Evolutionary conservation across 805 yeast species (phyloP).

Genomic region (Starmerella geochares): DNA sequence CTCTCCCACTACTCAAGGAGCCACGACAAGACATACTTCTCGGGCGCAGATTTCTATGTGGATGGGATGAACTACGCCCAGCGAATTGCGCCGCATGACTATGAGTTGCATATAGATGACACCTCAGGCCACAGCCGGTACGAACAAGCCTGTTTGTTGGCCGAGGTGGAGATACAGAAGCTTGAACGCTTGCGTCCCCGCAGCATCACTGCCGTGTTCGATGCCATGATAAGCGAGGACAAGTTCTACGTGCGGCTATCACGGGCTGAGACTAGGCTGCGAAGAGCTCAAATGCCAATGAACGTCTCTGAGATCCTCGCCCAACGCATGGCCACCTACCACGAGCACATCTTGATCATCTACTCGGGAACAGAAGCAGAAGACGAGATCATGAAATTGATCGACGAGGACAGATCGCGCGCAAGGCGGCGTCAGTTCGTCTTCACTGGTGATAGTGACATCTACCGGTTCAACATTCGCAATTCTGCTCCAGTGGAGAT

Average conservation of each 20-base stretch:
- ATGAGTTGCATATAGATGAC: not conserved
- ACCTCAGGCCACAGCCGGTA: not conserved
- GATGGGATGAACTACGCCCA: constrained; percentile 9
- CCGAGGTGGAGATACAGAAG: not conserved
- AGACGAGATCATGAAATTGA: constrained; percentile 13
- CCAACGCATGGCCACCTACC: not conserved
- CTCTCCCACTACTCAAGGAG: not conserved
- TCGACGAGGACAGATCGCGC: constrained; percentile 6
- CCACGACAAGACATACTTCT: not conserved
- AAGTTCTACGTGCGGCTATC: constrained; percentile 6
- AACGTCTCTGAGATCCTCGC: not conserved
- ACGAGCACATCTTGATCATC: not conserved
- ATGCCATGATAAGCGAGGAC: constrained; percentile 7
- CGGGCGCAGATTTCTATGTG: constrained; percentile 2
- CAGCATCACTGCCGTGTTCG: constrained; percentile 3
- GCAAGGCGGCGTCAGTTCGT: constrained; percentile 10
- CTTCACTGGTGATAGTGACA: constrained; percentile 7
- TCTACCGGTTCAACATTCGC: not conserved
- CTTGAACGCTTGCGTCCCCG: not conserved
- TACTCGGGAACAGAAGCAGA: constrained; percentile 14
- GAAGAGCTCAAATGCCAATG: not conserved
- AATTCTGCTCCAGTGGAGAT: not conserved
- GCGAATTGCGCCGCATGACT: not conserved
- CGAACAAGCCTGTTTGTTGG: not conserved
- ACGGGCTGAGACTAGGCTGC: not conserved